Conservation (phyloP, 306 rosid genomes). For the Rosa lucieae region DNA sequence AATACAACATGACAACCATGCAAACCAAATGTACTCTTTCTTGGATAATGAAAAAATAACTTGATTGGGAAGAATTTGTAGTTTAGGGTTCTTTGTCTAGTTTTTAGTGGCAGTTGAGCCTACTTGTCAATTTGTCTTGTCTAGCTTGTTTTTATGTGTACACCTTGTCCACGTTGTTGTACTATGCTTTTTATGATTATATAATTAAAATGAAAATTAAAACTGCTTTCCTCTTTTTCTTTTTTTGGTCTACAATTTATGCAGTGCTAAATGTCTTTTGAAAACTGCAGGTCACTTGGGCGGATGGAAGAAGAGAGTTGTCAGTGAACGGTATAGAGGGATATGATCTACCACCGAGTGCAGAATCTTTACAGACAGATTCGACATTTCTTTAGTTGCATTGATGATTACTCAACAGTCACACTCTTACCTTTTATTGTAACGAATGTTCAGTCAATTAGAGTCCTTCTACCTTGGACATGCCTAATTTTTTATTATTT, state of each 20-base stretch:
- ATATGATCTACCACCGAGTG: background rate
- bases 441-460: background rate
- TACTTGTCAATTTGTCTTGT: background rate
- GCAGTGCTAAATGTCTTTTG: background rate
- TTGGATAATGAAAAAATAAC: background rate
- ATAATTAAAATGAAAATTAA: background rate
- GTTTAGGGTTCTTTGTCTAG: background rate
- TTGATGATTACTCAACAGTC: background rate
- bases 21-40: background rate
- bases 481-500: background rate
- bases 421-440: background rate
- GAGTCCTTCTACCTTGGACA: background rate
- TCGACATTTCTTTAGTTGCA: background rate
- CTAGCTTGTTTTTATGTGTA: background rate
- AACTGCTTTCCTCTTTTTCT: background rate
- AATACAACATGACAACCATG: background rate
- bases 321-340: background rate
- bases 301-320: background rate
- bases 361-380: background rate
- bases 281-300: background rate
- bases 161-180: background rate
- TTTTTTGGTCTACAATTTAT: background rate
- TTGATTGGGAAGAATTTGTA: background rate
- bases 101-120: background rate
- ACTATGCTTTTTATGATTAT: background rate